Evolutionary conservation across 306 rosid species (phyloP).

Genomic region (Gillenia trifoliata): DNA sequence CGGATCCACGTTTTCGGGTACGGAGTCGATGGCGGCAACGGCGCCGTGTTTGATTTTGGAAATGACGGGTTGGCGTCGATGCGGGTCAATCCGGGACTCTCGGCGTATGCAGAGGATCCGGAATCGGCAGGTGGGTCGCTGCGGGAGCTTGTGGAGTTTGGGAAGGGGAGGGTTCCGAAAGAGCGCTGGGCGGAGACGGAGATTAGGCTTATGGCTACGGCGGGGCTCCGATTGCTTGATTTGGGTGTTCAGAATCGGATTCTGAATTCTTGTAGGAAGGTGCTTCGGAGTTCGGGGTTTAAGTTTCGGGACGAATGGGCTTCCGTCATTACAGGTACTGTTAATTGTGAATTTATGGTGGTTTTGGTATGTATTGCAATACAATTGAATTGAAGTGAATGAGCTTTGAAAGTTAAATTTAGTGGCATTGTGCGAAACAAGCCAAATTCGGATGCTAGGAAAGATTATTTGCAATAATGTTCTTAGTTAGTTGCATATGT

Average conservation of each 20-base stretch:
- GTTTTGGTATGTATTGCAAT: not conserved
- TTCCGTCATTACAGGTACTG: slow-evolving; percentile 70
- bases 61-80: slow-evolving; percentile 46
- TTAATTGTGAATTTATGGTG: not conserved
- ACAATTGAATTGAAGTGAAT: not conserved
- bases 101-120: slow-evolving; percentile 56
- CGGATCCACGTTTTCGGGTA: slow-evolving; percentile 70
- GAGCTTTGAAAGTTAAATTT: not conserved
- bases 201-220: slow-evolving; percentile 91
- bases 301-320: slow-evolving; percentile 82
- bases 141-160: slow-evolving; percentile 63
- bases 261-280: slow-evolving; percentile 58
- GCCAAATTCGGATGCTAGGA: not conserved
- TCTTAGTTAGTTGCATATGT: not conserved
- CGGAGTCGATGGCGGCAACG: slow-evolving; percentile 12
- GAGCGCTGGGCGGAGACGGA: slow-evolving; percentile 66
- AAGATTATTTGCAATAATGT: not conserved
- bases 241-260: slow-evolving; percentile 45
- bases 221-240: slow-evolving; percentile 73
- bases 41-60: slow-evolving; percentile 48
- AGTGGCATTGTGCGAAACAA: not conserved
- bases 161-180: slow-evolving; percentile 54
- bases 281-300: slow-evolving; percentile 57
- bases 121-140: slow-evolving; percentile 55
- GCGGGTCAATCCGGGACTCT: slow-evolving; percentile 79